Base-by-base conservation (phyloP, 371 early-diverging fungal species). In the Haplosporangium sp. region DNA sequence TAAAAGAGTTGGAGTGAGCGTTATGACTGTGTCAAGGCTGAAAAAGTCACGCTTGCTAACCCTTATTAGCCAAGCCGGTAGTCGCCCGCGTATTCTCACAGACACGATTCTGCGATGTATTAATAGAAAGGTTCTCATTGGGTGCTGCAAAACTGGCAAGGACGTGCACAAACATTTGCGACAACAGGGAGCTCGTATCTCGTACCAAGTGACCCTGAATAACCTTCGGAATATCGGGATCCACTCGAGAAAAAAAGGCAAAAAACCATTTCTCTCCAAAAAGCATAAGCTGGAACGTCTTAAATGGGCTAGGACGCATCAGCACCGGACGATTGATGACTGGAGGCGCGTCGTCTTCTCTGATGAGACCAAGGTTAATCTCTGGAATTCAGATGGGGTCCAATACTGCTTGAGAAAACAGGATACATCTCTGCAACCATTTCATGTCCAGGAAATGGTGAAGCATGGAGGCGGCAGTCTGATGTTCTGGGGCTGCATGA, bases 401-500 rank as follows among this genome's bases (percentile, higher is more conserved):
- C n/a, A n/a, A n/a, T n/a, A n/a, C n/a, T n/a, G n/a, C n/a, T n/a
- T n/a, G n/a, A n/a, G n/a, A n/a, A n/a, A n/a, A n/a, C n/a, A n/a
- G n/a, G n/a, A n/a, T n/a, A n/a, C n/a, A n/a, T n/a, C n/a, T n/a
- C n/a, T n/a, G n/a, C n/a, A n/a, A n/a, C n/a, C n/a, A n/a, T n/a
- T n/a, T n/a, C n/a, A n/a, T n/a, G n/a, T 65, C 6, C 52, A 64
- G 0, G 20, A 38, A 29, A 77, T 62, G 42, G 55, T 69, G 4
- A 79, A 72, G 42, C 62, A 65, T 71, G 61, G 60, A 38, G 67
- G 62, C 38, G 77, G 71, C 5, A 41, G 40, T 41, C n/a, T 79
- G 43, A 81, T 66, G 67, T 37, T 81, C 29, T 65, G 77, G 80
- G 56, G 72, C n/a, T 71, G 67, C 29, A 69, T 70, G 59, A 64